Evolutionary conservation across 2,329 filamentous ascomycete genomes (phyloP).

Genomic region (Leptographium wingfieldii): DNA sequence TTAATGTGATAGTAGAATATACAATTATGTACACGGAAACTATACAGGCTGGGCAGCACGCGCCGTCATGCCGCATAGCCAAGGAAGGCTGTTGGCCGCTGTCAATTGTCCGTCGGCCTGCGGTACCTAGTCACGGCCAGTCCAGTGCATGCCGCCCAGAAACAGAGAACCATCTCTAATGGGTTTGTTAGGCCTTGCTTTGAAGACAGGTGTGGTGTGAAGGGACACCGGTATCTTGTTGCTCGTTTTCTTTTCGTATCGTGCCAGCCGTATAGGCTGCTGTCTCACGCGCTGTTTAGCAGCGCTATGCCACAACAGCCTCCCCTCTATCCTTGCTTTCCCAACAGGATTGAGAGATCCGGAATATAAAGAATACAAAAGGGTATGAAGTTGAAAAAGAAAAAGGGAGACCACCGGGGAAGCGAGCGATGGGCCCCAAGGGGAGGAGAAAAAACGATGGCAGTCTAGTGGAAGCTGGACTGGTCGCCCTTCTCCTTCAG

Average conservation of each 20-base stretch:
- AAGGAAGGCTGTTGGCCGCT: background rate
- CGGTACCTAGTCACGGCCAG: background rate
- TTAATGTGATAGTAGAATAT: conserved; percentile 8
- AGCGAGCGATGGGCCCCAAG: background rate
- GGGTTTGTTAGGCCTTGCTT: background rate
- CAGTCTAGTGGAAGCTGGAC: conserved; percentile 19
- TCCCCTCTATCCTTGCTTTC: background rate
- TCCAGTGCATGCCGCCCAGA: background rate
- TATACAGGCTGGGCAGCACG: conserved; percentile 5
- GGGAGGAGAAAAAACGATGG: background rate
- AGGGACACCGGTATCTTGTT: background rate
- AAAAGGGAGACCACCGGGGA: background rate
- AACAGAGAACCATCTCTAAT: background rate
- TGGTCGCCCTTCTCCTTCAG: conserved; percentile 71
- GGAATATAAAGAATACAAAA: background rate
- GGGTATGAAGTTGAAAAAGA: background rate
- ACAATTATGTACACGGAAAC: conserved; percentile 11
- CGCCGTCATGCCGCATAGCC: background rate
- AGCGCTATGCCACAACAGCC: background rate
- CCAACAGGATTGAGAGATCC: background rate
- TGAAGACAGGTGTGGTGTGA: background rate
- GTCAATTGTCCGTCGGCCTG: background rate
- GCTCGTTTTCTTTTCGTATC: background rate
- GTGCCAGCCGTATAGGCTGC: background rate
- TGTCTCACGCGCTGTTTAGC: background rate